Evolutionary conservation across 192 early-diverging fungal species (phyloP).

Genomic region (Gonapodya prolifera): DNA sequence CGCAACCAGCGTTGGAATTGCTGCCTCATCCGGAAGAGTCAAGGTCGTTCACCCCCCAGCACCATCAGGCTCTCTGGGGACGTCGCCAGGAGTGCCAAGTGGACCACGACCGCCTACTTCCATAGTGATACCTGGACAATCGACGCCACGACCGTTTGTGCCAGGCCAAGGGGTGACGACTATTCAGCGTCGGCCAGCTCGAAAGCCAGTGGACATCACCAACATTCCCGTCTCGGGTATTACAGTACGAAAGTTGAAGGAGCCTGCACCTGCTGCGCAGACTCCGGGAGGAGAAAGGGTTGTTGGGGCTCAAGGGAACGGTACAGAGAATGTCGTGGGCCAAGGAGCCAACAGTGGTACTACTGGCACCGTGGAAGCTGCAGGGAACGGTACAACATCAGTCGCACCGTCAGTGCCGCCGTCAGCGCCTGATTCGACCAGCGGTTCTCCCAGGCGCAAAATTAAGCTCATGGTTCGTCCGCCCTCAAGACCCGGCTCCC

Average conservation of each 20-base stretch:
- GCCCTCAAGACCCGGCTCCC: not conserved
- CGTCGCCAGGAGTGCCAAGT: not conserved
- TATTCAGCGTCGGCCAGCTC: not conserved
- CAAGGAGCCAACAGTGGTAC: not conserved
- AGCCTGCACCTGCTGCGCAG: too few species aligned
- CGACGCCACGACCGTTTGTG: not conserved
- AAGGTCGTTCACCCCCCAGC: not conserved
- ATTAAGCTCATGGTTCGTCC: not conserved
- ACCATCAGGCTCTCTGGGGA: not conserved
- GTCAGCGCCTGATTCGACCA: not conserved
- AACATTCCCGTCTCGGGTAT: not conserved
- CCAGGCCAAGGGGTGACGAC: not conserved
- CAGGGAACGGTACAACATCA: not conserved
- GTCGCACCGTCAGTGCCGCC: not conserved
- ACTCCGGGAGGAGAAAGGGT: too few species aligned
- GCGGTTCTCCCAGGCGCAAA: not conserved
- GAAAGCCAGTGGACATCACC: not conserved
- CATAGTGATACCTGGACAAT: too few species aligned
- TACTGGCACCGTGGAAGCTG: not conserved
- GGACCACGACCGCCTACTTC: not conserved
- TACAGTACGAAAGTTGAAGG: not conserved
- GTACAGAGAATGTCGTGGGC: not conserved
- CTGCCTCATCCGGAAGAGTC: not conserved
- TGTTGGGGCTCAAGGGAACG: not conserved
- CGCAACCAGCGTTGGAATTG: not conserved